Conservation (phyloP, 2,329 filamentous ascomycete species). For the Colletotrichum incanum region DNA sequence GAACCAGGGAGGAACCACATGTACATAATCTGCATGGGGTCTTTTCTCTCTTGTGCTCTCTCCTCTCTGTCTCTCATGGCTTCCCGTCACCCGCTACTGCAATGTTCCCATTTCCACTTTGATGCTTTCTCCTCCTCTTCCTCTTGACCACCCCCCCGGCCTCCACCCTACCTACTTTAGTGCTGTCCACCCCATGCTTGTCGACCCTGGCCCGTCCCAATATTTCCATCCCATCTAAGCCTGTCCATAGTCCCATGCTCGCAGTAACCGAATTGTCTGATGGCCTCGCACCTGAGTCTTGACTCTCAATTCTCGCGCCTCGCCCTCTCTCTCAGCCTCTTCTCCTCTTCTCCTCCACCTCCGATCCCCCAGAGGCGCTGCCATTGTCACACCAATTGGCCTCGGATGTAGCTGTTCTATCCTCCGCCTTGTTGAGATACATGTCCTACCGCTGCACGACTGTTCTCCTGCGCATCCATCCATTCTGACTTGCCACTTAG, state of each 20-base stretch:
- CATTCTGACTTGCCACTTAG: slow-evolving; percentile 29
- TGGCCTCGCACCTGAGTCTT: slow-evolving; percentile 30
- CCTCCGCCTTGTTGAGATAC: slow-evolving; percentile 23
- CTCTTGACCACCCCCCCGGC: slow-evolving; percentile 13
- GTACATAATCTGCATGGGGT: slow-evolving; percentile 53
- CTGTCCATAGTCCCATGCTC: slow-evolving; percentile 36
- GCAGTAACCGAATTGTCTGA: slow-evolving; percentile 30
- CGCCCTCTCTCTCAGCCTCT: slow-evolving; percentile 11
- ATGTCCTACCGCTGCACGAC: slow-evolving; percentile 26
- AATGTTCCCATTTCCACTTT: slow-evolving; percentile 28
- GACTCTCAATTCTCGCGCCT: slow-evolving; percentile 26
- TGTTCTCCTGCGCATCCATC: slow-evolving; percentile 4
- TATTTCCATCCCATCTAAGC: slow-evolving; percentile 40
- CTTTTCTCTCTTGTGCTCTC: slow-evolving; percentile 44
- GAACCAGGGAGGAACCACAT: background rate
- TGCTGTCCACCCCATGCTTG: slow-evolving; percentile 32
- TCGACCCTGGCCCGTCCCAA: slow-evolving; percentile 27
- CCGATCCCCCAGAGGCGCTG: slow-evolving; percentile 19
- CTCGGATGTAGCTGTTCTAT: slow-evolving; percentile 34
- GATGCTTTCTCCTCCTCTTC: background rate
- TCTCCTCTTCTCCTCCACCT: slow-evolving; percentile 27
- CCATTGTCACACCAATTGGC: slow-evolving; percentile 30
- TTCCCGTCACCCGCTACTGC: slow-evolving; percentile 35
- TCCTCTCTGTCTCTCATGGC: slow-evolving; percentile 53
- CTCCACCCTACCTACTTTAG: slow-evolving; percentile 23